Evolutionary conservation across 2,329 filamentous ascomycete genomes (phyloP).

Genomic region (Stemphylium lycopersici): DNA sequence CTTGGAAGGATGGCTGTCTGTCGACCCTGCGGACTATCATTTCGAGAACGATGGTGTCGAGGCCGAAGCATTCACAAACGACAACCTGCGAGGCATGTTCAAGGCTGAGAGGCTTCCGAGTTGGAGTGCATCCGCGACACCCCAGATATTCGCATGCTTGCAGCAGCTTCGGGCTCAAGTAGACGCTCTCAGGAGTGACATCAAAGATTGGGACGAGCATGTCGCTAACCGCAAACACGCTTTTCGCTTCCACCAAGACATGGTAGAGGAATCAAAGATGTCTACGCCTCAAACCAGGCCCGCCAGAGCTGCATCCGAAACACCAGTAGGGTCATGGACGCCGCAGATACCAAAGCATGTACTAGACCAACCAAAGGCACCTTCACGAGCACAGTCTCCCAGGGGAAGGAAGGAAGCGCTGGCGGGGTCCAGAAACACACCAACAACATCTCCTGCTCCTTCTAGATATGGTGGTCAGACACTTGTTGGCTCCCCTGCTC

Average conservation of each 20-base stretch:
- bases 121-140: constrained; percentile 46
- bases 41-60: constrained; percentile 37
- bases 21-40: constrained; percentile 63
- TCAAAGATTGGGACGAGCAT: constrained; percentile 56
- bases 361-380: constrained; percentile 35
- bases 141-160: constrained; percentile 52
- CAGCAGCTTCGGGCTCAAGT: constrained; percentile 52
- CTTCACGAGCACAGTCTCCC: constrained; percentile 45
- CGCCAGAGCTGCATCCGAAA: constrained; percentile 32
- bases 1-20: constrained; percentile 88
- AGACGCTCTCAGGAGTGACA: constrained; percentile 49
- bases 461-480: constrained; percentile 34
- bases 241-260: constrained; percentile 55
- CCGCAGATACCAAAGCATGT: constrained; percentile 47
- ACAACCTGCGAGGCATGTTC: constrained; percentile 41
- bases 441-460: constrained; percentile 8
- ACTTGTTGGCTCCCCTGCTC: constrained; percentile 36
- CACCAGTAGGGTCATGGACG: constrained; percentile 40
- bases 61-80: constrained; percentile 33
- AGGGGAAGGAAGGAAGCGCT: constrained; percentile 46
- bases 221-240: constrained; percentile 57
- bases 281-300: constrained; percentile 37
- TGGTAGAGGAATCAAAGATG: constrained; percentile 49
- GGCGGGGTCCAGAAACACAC: constrained; percentile 18
- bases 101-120: constrained; percentile 45